Evolutionary conservation across 2,329 filamentous ascomycete species (phyloP).

Genomic region (Sarocladium kiliense): DNA sequence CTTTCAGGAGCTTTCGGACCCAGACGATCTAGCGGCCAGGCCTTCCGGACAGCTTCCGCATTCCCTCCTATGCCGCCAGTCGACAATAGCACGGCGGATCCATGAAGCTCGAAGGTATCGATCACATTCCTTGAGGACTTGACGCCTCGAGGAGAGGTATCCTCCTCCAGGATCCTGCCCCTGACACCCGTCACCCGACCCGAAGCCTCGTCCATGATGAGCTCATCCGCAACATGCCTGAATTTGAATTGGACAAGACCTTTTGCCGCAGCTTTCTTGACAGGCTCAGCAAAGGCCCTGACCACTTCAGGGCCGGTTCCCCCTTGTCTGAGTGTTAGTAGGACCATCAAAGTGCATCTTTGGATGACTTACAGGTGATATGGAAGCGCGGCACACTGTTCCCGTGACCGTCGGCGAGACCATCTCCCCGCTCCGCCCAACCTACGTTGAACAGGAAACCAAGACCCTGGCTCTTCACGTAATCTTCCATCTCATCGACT

Average conservation of each 20-base stretch:
- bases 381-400: conserved; percentile 62
- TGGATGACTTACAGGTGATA: conserved; percentile 37
- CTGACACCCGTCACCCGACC: conserved; percentile 49
- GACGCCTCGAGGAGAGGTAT: conserved; percentile 45
- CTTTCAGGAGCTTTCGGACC: conserved; percentile 49
- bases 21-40: conserved; percentile 53
- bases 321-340: conserved; percentile 17
- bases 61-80: conserved; percentile 58
- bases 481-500: conserved; percentile 51
- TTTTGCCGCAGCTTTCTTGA: conserved; percentile 42
- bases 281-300: conserved; percentile 51
- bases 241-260: conserved; percentile 51
- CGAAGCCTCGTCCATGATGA: conserved; percentile 43
- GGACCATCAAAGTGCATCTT: background rate
- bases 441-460: conserved; percentile 50
- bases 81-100: conserved; percentile 47
- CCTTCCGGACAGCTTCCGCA: conserved; percentile 52
- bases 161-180: conserved; percentile 47
- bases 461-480: conserved; percentile 48
- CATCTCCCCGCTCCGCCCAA: conserved; percentile 57
- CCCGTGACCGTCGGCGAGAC: conserved; percentile 51
- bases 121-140: conserved; percentile 43
- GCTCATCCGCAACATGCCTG: conserved; percentile 51
- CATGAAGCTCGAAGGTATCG: conserved; percentile 48
- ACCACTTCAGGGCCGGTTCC: conserved; percentile 57